A percentile compares a stretch with the other conserved stretches of the same genome.
phyloP scores from a whole-genome alignment of 805 yeast species.

The baker's yeast (Saccharomyces cerevisiae) region DNA sequence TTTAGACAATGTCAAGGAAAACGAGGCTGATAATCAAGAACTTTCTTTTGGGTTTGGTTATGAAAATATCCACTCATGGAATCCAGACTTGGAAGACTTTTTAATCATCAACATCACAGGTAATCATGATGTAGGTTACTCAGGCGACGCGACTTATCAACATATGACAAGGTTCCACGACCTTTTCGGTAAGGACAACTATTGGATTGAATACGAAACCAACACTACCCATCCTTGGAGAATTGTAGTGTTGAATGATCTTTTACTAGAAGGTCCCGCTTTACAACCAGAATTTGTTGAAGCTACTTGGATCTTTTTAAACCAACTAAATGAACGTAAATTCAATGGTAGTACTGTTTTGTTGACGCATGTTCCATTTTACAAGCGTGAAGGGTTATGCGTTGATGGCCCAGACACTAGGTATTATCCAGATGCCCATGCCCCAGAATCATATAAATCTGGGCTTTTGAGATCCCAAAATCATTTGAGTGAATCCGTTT shows the following conservation, averaged over 20 bases:
- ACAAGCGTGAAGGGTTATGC: conserved; percentile 75
- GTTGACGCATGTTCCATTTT: conserved; percentile 84
- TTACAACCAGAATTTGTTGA: conserved; percentile 60
- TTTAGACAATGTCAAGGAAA: conserved; percentile 13
- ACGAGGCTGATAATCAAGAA: conserved; percentile 11
- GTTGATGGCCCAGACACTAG: conserved; percentile 73
- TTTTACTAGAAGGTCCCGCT: conserved; percentile 86
- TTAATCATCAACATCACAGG: conserved; percentile 81
- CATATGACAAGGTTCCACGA: conserved; percentile 72
- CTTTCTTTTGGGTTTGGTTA: conserved; percentile 39
- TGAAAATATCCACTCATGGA: conserved; percentile 63
- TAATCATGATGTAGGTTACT: conserved; percentile 92
- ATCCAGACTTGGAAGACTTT: conserved; percentile 43
- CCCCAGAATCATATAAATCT: conserved; percentile 56
- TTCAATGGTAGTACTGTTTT: conserved; percentile 76
- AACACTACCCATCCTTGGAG: conserved; percentile 72
- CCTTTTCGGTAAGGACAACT: conserved; percentile 80
- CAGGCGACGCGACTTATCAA: conserved; percentile 89
- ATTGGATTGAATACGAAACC: conserved; percentile 59
- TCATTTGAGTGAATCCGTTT: conserved; percentile 59
- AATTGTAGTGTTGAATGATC: conserved; percentile 76
- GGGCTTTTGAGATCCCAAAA: conserved; percentile 77
- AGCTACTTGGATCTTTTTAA: conserved; percentile 67
- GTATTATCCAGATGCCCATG: conserved; percentile 47
- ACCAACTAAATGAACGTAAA: conserved; percentile 43